Percentiles rank a stretch among this genome's conserved stretches.
Conservation (phyloP, 2,329 filamentous ascomycete genomes). For the Diplocarpon rosae region DNA sequence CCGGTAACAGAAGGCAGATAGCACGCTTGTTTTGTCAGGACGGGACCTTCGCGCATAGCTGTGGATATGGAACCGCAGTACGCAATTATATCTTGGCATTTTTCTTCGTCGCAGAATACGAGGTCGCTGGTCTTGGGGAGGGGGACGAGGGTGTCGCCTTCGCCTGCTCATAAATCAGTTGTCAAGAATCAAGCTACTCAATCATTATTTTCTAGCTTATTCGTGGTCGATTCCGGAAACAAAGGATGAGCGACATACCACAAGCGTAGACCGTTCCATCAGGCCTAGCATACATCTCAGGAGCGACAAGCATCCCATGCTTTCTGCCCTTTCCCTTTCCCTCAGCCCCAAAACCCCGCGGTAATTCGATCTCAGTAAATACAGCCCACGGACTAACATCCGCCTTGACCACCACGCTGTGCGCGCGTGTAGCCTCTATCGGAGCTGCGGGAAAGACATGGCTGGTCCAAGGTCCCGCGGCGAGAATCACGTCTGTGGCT, state of each 20-base stretch:
- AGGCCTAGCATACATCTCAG: conserved; percentile 88
- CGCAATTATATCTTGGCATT: conserved; percentile 77
- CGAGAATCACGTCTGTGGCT: conserved; percentile 35
- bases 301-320: conserved; percentile 57
- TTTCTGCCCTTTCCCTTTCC: conserved; percentile 38
- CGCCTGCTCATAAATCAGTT: conserved; percentile 32
- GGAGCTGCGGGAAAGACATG: conserved; percentile 45
- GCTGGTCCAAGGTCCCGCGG: conserved; percentile 51
- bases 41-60: conserved; percentile 53
- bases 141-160: conserved; percentile 65
- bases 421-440: conserved; percentile 48
- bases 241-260: conserved; percentile 37
- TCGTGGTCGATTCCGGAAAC: neutral
- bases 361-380: conserved; percentile 78
- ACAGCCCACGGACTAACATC: conserved; percentile 63
- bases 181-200: neutral
- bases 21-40: conserved; percentile 77
- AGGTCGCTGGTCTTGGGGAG: conserved; percentile 66
- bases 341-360: conserved; percentile 47
- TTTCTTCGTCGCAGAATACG: conserved; percentile 61
- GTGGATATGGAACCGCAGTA: conserved; percentile 59
- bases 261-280: conserved; percentile 89
- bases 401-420: conserved; percentile 54
- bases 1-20: conserved; percentile 58
- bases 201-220: neutral